Conservation (phyloP, 1,284 basidiomycete genomes). For the Austropuccinia psidii region DNA sequence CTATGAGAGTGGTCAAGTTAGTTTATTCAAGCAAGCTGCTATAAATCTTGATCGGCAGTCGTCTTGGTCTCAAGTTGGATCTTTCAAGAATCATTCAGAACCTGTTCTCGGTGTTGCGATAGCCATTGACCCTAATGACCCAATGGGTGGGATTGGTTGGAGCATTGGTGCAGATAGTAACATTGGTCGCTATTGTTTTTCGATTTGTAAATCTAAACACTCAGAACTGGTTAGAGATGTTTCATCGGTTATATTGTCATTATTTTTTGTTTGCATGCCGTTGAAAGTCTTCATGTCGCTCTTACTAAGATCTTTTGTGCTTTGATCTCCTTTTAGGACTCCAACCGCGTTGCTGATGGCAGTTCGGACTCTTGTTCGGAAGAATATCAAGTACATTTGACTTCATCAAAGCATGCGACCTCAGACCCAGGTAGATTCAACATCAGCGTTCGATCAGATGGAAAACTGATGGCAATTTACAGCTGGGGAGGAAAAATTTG, state of each 20-base stretch:
- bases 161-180: constrained; percentile 21
- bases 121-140: background rate
- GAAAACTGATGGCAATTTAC: constrained; percentile 22
- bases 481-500: constrained; percentile 26
- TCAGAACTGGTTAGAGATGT: no score
- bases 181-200: constrained; percentile 18
- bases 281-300: no score
- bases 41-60: background rate
- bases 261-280: no score
- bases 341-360: no score
- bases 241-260: no score
- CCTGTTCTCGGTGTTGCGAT: constrained; percentile 4
- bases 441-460: constrained; percentile 21
- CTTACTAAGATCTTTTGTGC: no score
- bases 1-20: constrained; percentile 18
- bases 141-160: constrained; percentile 23
- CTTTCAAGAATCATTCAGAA: constrained; percentile 14
- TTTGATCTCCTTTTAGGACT: no score
- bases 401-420: no score
- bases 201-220: no score
- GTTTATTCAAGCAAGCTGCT: background rate
- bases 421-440: constrained; percentile 26
- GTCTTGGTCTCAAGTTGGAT: constrained; percentile 8
- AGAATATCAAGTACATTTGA: no score
- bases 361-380: no score